Conservation (phyloP, 495 filamentous ascomycete species). For the Daldinia bambusicola region DNA sequence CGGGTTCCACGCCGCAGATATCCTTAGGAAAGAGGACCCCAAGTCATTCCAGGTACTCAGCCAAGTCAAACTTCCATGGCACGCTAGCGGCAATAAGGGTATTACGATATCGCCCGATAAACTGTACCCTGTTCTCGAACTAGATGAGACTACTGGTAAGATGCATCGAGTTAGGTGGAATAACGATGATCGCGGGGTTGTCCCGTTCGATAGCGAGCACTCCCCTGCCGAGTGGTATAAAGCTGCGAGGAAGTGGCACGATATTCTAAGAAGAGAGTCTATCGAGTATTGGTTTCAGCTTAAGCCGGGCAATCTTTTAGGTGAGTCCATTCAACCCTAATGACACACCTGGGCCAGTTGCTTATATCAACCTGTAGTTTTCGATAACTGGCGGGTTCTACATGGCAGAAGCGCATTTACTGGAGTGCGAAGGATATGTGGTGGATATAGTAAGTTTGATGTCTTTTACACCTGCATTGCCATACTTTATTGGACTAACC, state of each 20-base stretch:
- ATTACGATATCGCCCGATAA: slow-evolving; percentile 76
- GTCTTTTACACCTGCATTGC: neutral
- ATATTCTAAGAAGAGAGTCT: slow-evolving; percentile 63
- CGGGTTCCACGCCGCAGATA: slow-evolving; percentile 75
- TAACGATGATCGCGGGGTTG: slow-evolving; percentile 80
- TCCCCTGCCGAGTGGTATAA: slow-evolving; percentile 73
- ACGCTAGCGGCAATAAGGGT: slow-evolving; percentile 86
- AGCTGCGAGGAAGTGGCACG: slow-evolving; percentile 73
- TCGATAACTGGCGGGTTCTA: slow-evolving; percentile 95
- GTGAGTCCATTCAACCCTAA: slow-evolving; percentile 58
- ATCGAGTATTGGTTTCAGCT: slow-evolving; percentile 80
- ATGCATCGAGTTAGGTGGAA: slow-evolving; percentile 88
- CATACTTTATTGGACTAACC: slow-evolving; percentile 25
- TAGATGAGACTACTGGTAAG: slow-evolving; percentile 54
- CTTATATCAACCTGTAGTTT: slow-evolving; percentile 64
- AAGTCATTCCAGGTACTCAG: slow-evolving; percentile 64
- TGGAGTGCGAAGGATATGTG: slow-evolving; percentile 86
- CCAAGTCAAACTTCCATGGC: slow-evolving; percentile 67
- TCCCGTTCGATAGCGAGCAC: slow-evolving; percentile 51
- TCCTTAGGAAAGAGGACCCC: slow-evolving; percentile 60
- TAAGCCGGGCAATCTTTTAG: slow-evolving; percentile 77
- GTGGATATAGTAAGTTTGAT: slow-evolving; percentile 78
- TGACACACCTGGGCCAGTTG: neutral
- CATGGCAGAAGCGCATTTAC: slow-evolving; percentile 85
- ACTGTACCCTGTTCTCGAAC: slow-evolving; percentile 73